A percentile compares a stretch with the other conserved stretches of the same genome.
These are phyloP conservation scores for Salix viminalis DNA, from an alignment of 345 rosid genomes.

Conservation along the genomic window DNA sequence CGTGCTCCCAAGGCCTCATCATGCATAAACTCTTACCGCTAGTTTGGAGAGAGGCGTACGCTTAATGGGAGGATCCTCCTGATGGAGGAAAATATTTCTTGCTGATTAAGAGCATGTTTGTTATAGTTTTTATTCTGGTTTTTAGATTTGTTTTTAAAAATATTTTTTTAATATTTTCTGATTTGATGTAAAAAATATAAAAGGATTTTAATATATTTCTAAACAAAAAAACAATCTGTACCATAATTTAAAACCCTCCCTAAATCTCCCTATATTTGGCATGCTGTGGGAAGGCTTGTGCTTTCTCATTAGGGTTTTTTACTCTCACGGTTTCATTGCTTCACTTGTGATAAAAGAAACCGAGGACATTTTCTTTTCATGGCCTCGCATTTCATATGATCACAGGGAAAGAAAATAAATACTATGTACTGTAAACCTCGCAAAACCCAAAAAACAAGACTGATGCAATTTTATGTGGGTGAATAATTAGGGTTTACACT, in stretches of 20 bases:
- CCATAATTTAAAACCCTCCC: too few species aligned
- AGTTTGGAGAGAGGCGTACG: neutral
- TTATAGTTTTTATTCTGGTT: too few species aligned
- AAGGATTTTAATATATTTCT: too few species aligned
- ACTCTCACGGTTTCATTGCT: neutral
- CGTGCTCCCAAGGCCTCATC: slow-evolving; percentile 43
- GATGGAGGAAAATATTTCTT: slow-evolving; percentile 5
- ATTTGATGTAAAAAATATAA: too few species aligned
- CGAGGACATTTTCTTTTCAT: neutral
- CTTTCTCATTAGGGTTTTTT: slow-evolving; percentile 14
- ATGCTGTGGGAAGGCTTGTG: neutral
- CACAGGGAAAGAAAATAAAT: neutral
- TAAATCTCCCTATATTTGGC: slow-evolving; percentile 3
- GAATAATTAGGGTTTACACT: slow-evolving; percentile 28
- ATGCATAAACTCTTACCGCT: slow-evolving; percentile 17
- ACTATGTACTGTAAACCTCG: neutral
- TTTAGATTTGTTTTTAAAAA: too few species aligned
- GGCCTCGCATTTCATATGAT: neutral
- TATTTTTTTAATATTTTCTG: too few species aligned
- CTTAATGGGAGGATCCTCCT: neutral
- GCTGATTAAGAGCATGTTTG: slow-evolving; percentile 2
- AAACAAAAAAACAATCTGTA: too few species aligned
- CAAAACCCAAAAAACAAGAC: slow-evolving; percentile 10
- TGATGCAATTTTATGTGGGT: slow-evolving; percentile 15
- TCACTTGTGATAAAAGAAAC: slow-evolving; percentile 19